A percentile compares a stretch with the other conserved stretches of the same genome.
These are phyloP conservation scores for Gardenia jasminoides DNA, from an alignment of 257 asterid species.

Conservation along the genomic window DNA sequence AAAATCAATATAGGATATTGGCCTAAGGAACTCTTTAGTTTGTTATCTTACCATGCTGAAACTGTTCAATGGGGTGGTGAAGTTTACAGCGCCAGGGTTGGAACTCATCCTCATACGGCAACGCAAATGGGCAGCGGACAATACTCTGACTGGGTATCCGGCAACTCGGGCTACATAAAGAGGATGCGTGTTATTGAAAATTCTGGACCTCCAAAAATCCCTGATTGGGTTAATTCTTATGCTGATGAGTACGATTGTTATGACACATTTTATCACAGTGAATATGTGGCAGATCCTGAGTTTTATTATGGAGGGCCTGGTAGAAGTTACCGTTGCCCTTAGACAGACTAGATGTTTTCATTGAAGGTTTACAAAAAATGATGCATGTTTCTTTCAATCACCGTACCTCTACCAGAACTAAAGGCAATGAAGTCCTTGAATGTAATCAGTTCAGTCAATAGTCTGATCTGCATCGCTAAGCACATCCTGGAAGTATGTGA, in stretches of 20 bases:
- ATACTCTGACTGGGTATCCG: slow-evolving; percentile 22
- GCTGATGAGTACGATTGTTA: slow-evolving; percentile 63
- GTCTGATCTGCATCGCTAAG: no score
- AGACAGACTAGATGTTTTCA: not conserved
- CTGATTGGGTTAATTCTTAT: slow-evolving; percentile 34
- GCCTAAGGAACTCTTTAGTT: slow-evolving; percentile 44
- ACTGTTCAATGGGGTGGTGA: slow-evolving; percentile 82
- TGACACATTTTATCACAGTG: slow-evolving; percentile 21
- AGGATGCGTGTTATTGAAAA: slow-evolving; percentile 49
- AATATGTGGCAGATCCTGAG: slow-evolving; percentile 61
- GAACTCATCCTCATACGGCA: slow-evolving; percentile 47
- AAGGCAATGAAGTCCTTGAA: no score
- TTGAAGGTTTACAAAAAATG: no score
- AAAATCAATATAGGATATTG: slow-evolving; percentile 54
- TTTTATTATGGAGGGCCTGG: slow-evolving; percentile 78
- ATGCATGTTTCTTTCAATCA: no score
- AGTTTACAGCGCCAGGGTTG: slow-evolving; percentile 57
- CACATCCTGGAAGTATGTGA: no score
- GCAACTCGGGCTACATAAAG: slow-evolving; percentile 38
- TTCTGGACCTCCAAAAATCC: slow-evolving; percentile 28
- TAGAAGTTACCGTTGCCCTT: slow-evolving; percentile 38
- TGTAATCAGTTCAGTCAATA: no score
- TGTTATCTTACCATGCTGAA: slow-evolving; percentile 30
- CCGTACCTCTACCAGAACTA: no score
- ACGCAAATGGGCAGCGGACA: slow-evolving; percentile 63